phyloP scores from a whole-genome alignment of 2,329 filamentous ascomycete genomes.

The Alternaria sp. region DNA sequence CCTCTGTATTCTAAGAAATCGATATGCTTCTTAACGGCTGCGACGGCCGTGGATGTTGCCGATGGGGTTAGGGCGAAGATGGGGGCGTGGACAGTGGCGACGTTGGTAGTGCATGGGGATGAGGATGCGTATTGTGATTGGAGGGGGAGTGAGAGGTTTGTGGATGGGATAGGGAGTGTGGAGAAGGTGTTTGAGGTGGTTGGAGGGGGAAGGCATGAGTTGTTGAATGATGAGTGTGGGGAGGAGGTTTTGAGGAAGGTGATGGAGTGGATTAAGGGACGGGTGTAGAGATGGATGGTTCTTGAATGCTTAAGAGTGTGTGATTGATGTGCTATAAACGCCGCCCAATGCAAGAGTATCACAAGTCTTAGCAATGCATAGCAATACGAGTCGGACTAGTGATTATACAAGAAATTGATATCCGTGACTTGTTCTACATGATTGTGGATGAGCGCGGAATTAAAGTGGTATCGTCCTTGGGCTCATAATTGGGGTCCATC shows the following conservation, averaged over 20 bases:
- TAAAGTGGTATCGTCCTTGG: slow-evolving; percentile 97
- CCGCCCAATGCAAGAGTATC: background rate
- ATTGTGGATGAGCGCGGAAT: slow-evolving; percentile 97
- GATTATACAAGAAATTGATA: background rate
- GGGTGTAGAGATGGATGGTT: background rate
- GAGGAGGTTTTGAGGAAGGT: slow-evolving; percentile 3
- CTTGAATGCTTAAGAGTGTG: background rate
- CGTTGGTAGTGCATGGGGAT: slow-evolving; percentile 9
- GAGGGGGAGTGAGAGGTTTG: slow-evolving; percentile 9
- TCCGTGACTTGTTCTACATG: slow-evolving; percentile 52
- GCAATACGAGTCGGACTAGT: background rate
- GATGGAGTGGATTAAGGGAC: background rate
- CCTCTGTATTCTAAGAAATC: background rate
- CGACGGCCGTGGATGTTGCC: slow-evolving; percentile 6
- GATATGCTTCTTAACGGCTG: slow-evolving; percentile 8
- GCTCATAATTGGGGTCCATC: slow-evolving; percentile 87
- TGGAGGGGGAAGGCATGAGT: slow-evolving; percentile 10
- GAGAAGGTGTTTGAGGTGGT: slow-evolving; percentile 6
- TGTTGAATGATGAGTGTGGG: slow-evolving; percentile 11
- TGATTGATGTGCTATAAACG: background rate
- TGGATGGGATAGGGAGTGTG: background rate
- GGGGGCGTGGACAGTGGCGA: slow-evolving; percentile 3
- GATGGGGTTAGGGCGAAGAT: background rate
- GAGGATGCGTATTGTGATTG: slow-evolving; percentile 13
- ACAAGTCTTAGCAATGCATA: background rate